Evolutionary conservation across 192 early-diverging fungal genomes (phyloP).

Genomic region (Linnemannia elongata): DNA sequence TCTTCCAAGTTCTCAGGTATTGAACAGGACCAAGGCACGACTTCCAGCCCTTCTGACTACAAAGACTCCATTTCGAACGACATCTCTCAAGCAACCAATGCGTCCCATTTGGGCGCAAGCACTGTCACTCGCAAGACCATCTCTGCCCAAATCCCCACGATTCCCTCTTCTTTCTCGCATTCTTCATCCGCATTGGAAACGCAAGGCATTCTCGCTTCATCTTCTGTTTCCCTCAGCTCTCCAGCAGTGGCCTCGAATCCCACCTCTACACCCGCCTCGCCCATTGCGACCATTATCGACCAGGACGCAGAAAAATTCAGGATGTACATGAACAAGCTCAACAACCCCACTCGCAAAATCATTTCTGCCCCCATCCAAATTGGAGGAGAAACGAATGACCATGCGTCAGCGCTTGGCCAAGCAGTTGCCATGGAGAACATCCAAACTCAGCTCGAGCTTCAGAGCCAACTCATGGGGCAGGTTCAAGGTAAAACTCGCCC

Average conservation of each 20-base stretch:
- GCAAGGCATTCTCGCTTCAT: neutral
- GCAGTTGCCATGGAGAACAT: slow-evolving; percentile 55
- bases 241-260: neutral
- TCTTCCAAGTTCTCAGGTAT: neutral
- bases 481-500: slow-evolving; percentile 17
- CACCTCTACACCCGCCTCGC: slow-evolving; percentile 25
- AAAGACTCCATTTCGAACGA: neutral
- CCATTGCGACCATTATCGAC: slow-evolving; percentile 48
- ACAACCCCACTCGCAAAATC: slow-evolving; percentile 21
- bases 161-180: slow-evolving; percentile 2
- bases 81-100: neutral
- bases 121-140: slow-evolving; percentile 24
- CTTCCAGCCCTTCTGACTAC: neutral
- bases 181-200: neutral
- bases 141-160: slow-evolving; percentile 38
- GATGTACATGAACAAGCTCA: slow-evolving; percentile 44
- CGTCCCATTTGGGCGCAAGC: neutral
- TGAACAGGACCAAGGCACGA: neutral
- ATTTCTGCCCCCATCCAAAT: slow-evolving; percentile 33
- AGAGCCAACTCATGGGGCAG: slow-evolving; percentile 44
- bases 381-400: neutral
- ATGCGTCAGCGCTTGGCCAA: slow-evolving; percentile 38
- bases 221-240: neutral
- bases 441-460: slow-evolving; percentile 43
- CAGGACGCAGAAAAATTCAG: slow-evolving; percentile 54